Evolutionary conservation across 2,329 filamentous ascomycete species (phyloP).

Genomic region (Aspergillus felis): DNA sequence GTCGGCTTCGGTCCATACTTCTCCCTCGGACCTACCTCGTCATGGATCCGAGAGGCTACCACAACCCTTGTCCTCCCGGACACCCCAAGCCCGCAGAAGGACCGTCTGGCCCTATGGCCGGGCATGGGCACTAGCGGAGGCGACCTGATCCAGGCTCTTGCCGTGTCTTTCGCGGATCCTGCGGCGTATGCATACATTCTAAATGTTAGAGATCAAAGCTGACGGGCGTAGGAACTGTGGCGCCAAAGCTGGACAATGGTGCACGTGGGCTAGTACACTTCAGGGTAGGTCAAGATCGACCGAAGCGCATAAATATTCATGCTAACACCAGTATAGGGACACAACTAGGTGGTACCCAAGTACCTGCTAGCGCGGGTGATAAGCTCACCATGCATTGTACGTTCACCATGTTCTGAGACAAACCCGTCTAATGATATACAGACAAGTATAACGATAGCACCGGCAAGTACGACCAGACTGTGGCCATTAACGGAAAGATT

Average conservation of each 20-base stretch:
- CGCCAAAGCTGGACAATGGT: constrained; percentile 28
- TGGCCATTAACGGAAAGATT: constrained; percentile 25
- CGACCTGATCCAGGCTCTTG: constrained; percentile 31
- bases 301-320: neutral
- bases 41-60: constrained; percentile 29
- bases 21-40: constrained; percentile 28
- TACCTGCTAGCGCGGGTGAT: constrained; percentile 24
- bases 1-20: constrained; percentile 29
- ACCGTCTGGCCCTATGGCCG: constrained; percentile 31
- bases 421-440: constrained; percentile 4
- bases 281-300: constrained; percentile 12
- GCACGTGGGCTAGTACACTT: constrained; percentile 30
- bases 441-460: constrained; percentile 30
- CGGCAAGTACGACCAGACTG: constrained; percentile 27
- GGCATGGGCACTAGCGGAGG: constrained; percentile 32
- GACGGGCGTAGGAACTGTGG: constrained; percentile 24
- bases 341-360: constrained; percentile 25
- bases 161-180: constrained; percentile 26
- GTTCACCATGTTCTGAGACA: neutral
- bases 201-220: neutral
- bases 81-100: constrained; percentile 20
- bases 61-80: constrained; percentile 28
- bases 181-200: constrained; percentile 16
- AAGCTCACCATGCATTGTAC: constrained; percentile 26
- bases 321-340: neutral